phyloP scores from a whole-genome alignment of 2,329 filamentous ascomycete species.

The Xylariaceae sp. region DNA sequence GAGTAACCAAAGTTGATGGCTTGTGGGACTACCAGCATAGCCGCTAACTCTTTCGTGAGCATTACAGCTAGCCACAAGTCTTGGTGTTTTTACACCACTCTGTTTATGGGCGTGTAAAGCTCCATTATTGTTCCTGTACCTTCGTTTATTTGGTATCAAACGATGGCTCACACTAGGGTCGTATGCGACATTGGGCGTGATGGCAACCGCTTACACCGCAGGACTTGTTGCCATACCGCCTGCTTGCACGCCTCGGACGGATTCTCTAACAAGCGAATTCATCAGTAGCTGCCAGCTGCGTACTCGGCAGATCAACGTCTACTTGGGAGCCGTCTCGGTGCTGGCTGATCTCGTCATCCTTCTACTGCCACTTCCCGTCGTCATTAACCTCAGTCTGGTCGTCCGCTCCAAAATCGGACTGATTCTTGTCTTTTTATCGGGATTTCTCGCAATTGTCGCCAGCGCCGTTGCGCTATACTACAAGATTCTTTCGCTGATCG shows the following conservation, averaged over 20 bases:
- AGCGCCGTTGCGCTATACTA: slow-evolving; percentile 13
- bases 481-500: slow-evolving; percentile 7
- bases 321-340: slow-evolving; percentile 10
- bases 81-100: slow-evolving; percentile 8
- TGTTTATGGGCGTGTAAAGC: slow-evolving; percentile 17
- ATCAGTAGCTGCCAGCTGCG: slow-evolving; percentile 9
- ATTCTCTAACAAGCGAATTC: slow-evolving; percentile 4
- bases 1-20: not conserved
- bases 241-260: slow-evolving; percentile 11
- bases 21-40: too few species aligned
- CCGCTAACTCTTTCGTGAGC: too few species aligned
- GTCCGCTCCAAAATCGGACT: slow-evolving; percentile 11
- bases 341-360: slow-evolving; percentile 15
- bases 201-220: slow-evolving; percentile 3
- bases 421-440: slow-evolving; percentile 12
- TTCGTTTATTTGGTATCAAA: slow-evolving; percentile 16
- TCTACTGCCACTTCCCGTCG: slow-evolving; percentile 13
- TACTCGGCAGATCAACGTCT: slow-evolving; percentile 10
- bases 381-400: slow-evolving; percentile 14
- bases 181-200: slow-evolving; percentile 7
- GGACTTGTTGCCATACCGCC: slow-evolving; percentile 9
- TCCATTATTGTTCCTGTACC: slow-evolving; percentile 16
- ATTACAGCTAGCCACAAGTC: slow-evolving; percentile 10
- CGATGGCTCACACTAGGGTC: slow-evolving; percentile 12
- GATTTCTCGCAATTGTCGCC: slow-evolving; percentile 13